Conservation (phyloP, 1,284 basidiomycete genomes). For the Ceratobasidium theobromae region DNA sequence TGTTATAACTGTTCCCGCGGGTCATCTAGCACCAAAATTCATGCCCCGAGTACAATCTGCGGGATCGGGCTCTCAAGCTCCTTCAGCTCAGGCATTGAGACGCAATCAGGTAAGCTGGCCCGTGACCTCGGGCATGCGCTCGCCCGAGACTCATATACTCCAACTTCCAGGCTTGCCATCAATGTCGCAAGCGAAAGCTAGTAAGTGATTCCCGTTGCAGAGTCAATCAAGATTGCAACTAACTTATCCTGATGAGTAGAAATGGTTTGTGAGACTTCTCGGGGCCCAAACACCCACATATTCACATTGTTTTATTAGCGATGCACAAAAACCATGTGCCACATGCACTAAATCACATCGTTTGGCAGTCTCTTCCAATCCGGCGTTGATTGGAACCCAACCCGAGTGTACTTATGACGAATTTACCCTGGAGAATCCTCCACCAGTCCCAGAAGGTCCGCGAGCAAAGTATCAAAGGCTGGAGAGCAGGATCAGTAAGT, state of each 20-base stretch:
- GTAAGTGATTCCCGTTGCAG: background rate
- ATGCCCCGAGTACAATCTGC: conserved; percentile 26
- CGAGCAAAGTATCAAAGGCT: conserved; percentile 24
- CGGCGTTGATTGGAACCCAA: conserved; percentile 7
- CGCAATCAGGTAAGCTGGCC: conserved; percentile 20
- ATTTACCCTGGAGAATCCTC: conserved; percentile 18
- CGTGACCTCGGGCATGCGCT: conserved; percentile 29
- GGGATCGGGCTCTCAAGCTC: conserved; percentile 1
- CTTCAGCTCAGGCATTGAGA: background rate
- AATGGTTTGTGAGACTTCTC: conserved; percentile 4
- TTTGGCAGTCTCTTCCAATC: conserved; percentile 19
- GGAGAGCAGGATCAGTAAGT: conserved; percentile 18
- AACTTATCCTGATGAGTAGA: background rate
- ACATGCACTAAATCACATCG: conserved; percentile 21
- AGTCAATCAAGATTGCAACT: background rate
- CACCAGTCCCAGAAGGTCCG: conserved; percentile 18
- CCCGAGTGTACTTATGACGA: conserved; percentile 25
- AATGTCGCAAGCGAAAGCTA: conserved; percentile 29
- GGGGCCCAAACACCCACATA: background rate
- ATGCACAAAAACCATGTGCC: conserved; percentile 26
- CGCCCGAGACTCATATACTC: conserved; percentile 2
- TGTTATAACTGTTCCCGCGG: background rate
- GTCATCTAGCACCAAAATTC: background rate
- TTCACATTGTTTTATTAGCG: conserved; percentile 1
- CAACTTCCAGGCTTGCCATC: conserved; percentile 21